Percentiles rank a stretch among this genome's conserved stretches.
phyloP scores from a whole-genome alignment of 768 basidiomycete genomes.

The Sarcodon sp. region DNA sequence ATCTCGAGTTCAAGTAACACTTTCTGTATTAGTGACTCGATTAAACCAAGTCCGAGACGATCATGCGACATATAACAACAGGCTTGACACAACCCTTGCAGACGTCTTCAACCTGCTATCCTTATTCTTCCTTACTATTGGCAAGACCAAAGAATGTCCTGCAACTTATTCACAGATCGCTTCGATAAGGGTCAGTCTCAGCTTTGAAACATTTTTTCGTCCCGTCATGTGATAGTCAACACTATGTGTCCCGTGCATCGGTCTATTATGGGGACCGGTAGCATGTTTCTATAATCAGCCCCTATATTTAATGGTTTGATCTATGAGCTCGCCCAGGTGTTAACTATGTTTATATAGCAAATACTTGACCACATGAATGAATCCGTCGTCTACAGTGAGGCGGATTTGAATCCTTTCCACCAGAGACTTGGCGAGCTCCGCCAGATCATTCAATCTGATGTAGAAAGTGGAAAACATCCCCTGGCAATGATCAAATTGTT shows the following conservation, averaged over 20 bases:
- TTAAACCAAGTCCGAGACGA: constrained; percentile 86
- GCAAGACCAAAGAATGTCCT: constrained; percentile 88
- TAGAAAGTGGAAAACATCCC: constrained; percentile 71
- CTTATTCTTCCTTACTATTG: constrained; percentile 95
- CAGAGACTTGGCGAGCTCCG: constrained; percentile 72
- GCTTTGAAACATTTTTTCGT: neutral
- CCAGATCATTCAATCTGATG: constrained; percentile 73
- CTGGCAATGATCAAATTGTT: constrained; percentile 81
- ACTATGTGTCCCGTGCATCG: neutral
- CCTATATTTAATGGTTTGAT: neutral
- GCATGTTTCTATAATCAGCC: too few relatives aligned
- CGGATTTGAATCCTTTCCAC: constrained; percentile 82
- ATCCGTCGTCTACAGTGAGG: constrained; percentile 85
- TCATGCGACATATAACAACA: constrained; percentile 63
- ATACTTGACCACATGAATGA: constrained; percentile 94
- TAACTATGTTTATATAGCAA: constrained; percentile 44
- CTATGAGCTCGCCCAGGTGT: neutral
- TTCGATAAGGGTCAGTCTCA: constrained; percentile 77
- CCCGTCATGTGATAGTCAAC: neutral
- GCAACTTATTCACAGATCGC: constrained; percentile 95
- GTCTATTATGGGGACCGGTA: neutral
- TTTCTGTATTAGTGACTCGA: constrained; percentile 52
- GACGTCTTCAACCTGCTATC: constrained; percentile 95
- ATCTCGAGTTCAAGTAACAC: neutral
- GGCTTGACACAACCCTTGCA: constrained; percentile 88